These are phyloP conservation scores for Schrenkiella parvula DNA, from an alignment of 345 rosid genomes.

Conservation along the genomic window DNA sequence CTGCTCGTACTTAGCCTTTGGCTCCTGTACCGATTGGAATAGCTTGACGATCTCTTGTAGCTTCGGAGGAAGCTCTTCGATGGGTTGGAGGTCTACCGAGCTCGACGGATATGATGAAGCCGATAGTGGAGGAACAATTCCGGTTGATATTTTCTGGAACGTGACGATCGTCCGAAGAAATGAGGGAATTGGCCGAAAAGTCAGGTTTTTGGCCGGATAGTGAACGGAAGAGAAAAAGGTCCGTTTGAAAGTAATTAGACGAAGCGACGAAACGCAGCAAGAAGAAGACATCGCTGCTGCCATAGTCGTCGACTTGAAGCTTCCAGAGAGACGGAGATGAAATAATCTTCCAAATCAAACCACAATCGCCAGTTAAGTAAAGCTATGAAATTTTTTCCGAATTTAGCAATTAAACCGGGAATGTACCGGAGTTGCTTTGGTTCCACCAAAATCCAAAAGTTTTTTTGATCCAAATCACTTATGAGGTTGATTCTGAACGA, in stretches of 20 bases:
- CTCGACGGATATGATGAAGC: constrained; percentile 39
- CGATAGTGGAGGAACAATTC: neutral
- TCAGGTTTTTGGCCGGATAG: constrained; percentile 36
- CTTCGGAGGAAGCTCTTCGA: constrained; percentile 80
- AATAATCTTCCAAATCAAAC: neutral
- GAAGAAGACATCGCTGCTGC: constrained; percentile 28
- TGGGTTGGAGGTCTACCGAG: constrained; percentile 53
- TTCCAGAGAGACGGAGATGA: constrained; percentile 17
- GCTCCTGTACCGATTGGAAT: constrained; percentile 77
- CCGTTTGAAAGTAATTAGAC: neutral
- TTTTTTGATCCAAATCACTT: neutral
- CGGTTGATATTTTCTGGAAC: constrained; percentile 39
- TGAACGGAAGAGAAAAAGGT: neutral
- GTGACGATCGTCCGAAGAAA: constrained; percentile 39
- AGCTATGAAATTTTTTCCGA: neutral
- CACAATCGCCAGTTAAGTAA: neutral
- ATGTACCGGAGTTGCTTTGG: constrained; percentile 8
- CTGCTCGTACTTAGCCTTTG: constrained; percentile 82
- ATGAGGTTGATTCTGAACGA: constrained; percentile 14
- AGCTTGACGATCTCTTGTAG: constrained; percentile 77
- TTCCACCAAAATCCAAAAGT: neutral
- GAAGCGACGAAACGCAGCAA: constrained; percentile 21
- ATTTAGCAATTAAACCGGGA: constrained; percentile 6
- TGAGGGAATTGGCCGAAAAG: constrained; percentile 8
- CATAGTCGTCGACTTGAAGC: constrained; percentile 14